phyloP scores from a whole-genome alignment of 2,329 filamentous ascomycete species.

The Fusarium drepaniforme region DNA sequence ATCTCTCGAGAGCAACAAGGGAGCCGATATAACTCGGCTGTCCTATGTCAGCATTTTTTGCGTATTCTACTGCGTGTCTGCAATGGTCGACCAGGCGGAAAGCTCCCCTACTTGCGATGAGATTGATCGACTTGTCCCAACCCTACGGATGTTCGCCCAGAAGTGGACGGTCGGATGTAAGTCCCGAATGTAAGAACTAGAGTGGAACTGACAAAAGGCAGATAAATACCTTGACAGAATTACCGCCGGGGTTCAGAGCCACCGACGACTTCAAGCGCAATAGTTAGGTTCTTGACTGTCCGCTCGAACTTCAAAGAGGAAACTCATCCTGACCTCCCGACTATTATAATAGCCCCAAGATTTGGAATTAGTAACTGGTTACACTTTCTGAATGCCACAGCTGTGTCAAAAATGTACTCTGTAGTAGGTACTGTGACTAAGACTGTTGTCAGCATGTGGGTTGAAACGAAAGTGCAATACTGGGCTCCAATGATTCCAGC shows the following conservation, averaged over 20 bases:
- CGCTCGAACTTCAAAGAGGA: neutral
- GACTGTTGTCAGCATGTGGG: neutral
- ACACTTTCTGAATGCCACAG: too few species aligned
- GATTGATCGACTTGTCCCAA: neutral
- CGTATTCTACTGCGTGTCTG: neutral
- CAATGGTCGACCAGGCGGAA: neutral
- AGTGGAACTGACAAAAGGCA: neutral
- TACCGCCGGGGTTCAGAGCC: neutral
- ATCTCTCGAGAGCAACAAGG: neutral
- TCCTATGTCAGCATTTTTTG: neutral
- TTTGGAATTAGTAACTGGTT: too few species aligned
- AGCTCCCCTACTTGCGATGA: neutral
- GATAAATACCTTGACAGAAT: neutral
- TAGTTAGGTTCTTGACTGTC: neutral
- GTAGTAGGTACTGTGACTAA: neutral
- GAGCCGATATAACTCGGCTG: neutral
- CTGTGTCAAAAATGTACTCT: neutral
- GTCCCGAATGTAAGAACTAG: neutral
- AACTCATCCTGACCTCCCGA: neutral
- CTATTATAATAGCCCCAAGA: too few species aligned
- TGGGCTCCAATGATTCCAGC: neutral
- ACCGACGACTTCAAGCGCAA: neutral
- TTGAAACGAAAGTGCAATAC: neutral
- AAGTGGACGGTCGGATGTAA: conserved; percentile 1
- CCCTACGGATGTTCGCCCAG: neutral